phyloP scores from a whole-genome alignment of 139 green algal species.

The Chlamydomonas incerta region DNA sequence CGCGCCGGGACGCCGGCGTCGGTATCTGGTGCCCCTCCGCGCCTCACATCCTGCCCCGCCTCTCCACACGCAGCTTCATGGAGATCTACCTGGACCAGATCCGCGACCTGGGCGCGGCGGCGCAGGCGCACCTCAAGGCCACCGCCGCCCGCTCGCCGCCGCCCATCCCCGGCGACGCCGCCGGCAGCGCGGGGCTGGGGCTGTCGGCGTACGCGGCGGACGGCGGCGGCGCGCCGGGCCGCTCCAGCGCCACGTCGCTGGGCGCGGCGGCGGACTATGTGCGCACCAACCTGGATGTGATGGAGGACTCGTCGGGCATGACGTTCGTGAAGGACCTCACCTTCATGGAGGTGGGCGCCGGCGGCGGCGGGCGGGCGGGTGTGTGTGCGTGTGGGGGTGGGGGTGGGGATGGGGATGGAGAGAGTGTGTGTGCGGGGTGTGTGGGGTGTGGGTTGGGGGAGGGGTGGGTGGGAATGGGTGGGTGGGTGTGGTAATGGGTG shows the following conservation, averaged over 20 bases:
- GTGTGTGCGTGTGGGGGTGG: no score
- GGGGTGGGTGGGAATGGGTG: no score
- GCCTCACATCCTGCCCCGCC: not conserved
- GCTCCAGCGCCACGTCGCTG: not conserved
- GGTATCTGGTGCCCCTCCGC: no score
- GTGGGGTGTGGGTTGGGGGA: no score
- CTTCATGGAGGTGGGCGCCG: conserved; percentile 59
- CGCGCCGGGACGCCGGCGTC: no score
- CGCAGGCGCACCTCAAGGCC: conserved; percentile 5
- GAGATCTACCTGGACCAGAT: conserved; percentile 71
- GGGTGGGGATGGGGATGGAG: no score
- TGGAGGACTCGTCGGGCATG: conserved; percentile 54
- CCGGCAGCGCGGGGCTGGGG: not conserved
- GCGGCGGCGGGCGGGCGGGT: no score
- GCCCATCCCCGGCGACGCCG: not conserved
- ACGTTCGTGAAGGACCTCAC: conserved; percentile 63
- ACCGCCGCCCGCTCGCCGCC: not conserved
- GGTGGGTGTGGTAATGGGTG: no score
- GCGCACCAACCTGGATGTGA: conserved; percentile 54
- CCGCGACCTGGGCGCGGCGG: conserved; percentile 23
- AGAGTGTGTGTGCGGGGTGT: no score
- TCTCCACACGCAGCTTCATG: conserved; percentile 45
- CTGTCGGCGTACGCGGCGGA: not conserved
- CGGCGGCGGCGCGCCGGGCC: not conserved
- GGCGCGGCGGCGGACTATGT: conserved; percentile 36